These are phyloP conservation scores for Breynia disticha DNA, from an alignment of 441 rosid species.

Conservation along the genomic window DNA sequence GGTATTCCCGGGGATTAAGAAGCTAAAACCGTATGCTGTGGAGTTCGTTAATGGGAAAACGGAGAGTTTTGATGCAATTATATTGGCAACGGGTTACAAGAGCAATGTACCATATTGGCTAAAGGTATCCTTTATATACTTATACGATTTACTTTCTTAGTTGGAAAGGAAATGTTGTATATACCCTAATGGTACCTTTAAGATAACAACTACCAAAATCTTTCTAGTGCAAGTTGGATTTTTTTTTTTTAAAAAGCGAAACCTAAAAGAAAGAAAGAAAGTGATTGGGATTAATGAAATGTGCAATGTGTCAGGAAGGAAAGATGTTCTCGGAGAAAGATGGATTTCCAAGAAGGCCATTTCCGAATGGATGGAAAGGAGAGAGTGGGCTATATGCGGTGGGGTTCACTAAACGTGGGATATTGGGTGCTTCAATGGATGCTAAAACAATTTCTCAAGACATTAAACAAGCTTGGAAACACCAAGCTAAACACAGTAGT, in stretches of 20 bases:
- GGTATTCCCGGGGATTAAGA: constrained; percentile 57
- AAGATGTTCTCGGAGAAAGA: constrained; percentile 59
- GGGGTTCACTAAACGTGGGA: constrained; percentile 73
- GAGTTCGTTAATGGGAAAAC: constrained; percentile 63
- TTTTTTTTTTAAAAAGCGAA: no score
- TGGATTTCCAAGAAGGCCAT: constrained; percentile 57
- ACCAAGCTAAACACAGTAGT: constrained; percentile 23
- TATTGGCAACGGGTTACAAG: constrained; percentile 84
- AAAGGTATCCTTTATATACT: constrained; percentile 35
- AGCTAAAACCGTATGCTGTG: constrained; percentile 31
- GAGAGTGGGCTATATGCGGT: constrained; percentile 61
- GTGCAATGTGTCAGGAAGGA: constrained; percentile 31
- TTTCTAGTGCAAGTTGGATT: no score
- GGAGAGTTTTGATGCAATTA: constrained; percentile 62
- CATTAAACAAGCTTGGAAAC: constrained; percentile 25
- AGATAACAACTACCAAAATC: no score
- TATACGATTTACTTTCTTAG: no score
- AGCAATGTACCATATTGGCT: constrained; percentile 82
- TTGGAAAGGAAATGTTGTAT: no score
- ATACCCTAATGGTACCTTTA: no score
- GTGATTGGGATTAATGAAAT: background rate
- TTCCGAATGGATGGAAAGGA: constrained; percentile 82
- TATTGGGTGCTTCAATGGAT: constrained; percentile 64
- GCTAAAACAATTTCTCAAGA: constrained; percentile 60
- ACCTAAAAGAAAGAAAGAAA: no score